Evolutionary conservation across 768 basidiomycete genomes (phyloP).

Genomic region (Boletus reticulatus): DNA sequence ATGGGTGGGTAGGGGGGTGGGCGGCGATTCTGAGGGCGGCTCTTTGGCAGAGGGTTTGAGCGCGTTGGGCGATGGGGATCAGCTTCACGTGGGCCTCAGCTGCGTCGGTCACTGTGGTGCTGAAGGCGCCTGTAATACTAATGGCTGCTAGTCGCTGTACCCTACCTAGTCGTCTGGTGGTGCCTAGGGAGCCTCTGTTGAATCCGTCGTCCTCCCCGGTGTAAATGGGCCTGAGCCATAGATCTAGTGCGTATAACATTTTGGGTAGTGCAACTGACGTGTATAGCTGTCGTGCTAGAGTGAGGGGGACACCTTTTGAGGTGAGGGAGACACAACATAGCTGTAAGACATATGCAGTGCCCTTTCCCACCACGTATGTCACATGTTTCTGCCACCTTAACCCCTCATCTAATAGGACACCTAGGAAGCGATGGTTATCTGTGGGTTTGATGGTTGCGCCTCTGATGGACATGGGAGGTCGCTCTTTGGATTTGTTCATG

Average conservation of each 20-base stretch:
- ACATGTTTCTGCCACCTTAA: background rate
- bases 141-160: background rate
- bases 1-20: background rate
- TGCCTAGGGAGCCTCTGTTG: background rate
- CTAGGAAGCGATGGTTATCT: background rate
- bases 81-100: background rate
- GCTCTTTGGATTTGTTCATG: background rate
- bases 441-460: background rate
- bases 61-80: rapidly evolving
- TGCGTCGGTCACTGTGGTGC: background rate
- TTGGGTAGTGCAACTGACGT: background rate
- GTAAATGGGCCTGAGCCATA: background rate
- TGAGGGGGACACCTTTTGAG: background rate
- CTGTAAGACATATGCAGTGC: background rate
- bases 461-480: background rate
- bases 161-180: rapidly evolving
- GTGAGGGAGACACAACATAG: background rate
- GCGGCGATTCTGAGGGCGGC: background rate
- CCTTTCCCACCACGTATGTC: background rate
- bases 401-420: background rate
- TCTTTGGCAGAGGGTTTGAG: background rate
- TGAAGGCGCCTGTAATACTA: background rate
- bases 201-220: rapidly evolving
- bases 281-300: background rate
- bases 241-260: background rate